Base-by-base conservation (phyloP, 169 alveolate genomes). In the Eimeria maxima region DNA sequence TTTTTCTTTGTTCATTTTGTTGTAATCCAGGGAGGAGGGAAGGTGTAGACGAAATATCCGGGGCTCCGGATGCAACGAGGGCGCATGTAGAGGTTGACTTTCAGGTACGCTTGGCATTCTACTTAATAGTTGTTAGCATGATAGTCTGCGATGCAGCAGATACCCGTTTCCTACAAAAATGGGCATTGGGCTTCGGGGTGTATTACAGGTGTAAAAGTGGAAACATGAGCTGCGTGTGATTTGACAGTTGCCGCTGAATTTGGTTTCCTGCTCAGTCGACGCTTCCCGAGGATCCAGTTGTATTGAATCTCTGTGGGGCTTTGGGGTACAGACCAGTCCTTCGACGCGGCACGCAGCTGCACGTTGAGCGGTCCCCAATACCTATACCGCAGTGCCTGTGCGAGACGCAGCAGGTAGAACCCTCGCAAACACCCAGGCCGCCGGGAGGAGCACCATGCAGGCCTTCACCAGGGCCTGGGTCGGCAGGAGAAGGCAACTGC, bases 301-400 rank as follows among this genome's bases (percentile, higher is more conserved):
- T 60, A 33, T 18, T 86, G 27, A 53, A 33, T 24, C 80, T 86
- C 65, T 86, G 93, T 63, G 29, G 93, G 24, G 50, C 78, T 14
- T 33, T 86, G 93, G 93, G 93, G 14, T 86, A 86, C 93, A 86
- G 63, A 11, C 93, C 93, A 33, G 78, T 86, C 11, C 57, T 60
- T 45, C 93, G 93, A 33, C 93, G 93, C 29, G 93, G 93, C 65
- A 86, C 55, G 22, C 80, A 86, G 60, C 80, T 86, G 93, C 93
- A 86, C 60, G 47, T 86, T 29, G 93, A 86, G 80, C 53, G 55
- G 67, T 86, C 80, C 7, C 76, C 93, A 18, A 69, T 38, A 42
- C 67, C 47, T 80, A 57, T 86, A 80, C 93, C 93, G 44, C 55
- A 5, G 16, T 86, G 93, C 38, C 29, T 80, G 38, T 86, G 93